Conservation (phyloP, 73 alveolate genomes). For the Paramecium bursaria region DNA sequence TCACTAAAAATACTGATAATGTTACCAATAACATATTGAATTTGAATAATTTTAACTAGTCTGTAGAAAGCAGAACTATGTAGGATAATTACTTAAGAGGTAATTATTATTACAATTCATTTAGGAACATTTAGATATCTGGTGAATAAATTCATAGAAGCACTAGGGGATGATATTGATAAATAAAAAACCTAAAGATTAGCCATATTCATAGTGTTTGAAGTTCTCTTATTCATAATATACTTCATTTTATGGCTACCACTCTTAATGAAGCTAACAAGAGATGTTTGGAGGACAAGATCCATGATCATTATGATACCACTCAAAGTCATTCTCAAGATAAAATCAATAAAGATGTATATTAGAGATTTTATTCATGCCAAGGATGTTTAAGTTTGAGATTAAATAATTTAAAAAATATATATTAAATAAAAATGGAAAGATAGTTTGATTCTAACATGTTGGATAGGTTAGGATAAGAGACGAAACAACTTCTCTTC, state of each 20-base stretch:
- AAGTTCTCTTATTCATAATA: slow-evolving; percentile 38
- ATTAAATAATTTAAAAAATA: background rate
- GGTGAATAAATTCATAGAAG: slow-evolving; percentile 7
- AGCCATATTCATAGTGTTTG: slow-evolving; percentile 54
- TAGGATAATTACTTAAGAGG: slow-evolving; percentile 38
- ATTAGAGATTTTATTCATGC: slow-evolving; percentile 42
- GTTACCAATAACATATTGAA: background rate
- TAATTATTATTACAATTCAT: background rate
- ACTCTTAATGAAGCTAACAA: slow-evolving; percentile 48
- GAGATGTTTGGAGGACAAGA: slow-evolving; percentile 69
- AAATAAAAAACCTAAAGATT: slow-evolving; percentile 42
- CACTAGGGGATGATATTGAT: slow-evolving; percentile 11
- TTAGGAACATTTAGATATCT: slow-evolving; percentile 32
- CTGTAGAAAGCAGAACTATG: slow-evolving; percentile 16
- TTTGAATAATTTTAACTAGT: slow-evolving; percentile 30
- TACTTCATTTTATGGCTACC: slow-evolving; percentile 63
- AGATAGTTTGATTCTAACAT: too few relatives aligned
- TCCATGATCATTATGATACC: slow-evolving; percentile 67
- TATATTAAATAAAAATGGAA: too few relatives aligned
- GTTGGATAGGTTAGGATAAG: too few relatives aligned
- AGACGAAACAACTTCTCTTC: slow-evolving; percentile 10
- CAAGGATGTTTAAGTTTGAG: slow-evolving; percentile 33
- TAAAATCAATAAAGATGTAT: slow-evolving; percentile 42
- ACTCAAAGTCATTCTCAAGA: slow-evolving; percentile 47
- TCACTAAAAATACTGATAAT: slow-evolving; percentile 7